Base-by-base conservation (phyloP, 345 rosid genomes). In the Lepidium didymum region DNA sequence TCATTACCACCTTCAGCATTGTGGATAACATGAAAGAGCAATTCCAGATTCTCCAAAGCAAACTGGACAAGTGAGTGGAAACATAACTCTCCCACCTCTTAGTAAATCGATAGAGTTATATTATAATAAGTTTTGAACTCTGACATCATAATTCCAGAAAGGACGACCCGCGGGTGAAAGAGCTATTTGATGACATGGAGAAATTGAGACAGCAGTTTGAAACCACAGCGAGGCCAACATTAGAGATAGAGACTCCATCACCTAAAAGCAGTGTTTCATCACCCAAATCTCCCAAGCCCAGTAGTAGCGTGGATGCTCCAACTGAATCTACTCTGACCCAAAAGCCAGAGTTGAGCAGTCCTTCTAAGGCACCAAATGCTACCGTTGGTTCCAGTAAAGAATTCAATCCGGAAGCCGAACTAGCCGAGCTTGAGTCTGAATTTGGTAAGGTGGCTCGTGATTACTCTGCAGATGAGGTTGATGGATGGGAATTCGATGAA, bases 401-500 rank as follows among this genome's bases (percentile, higher is more conserved):
- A 16, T 61, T 54, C 3, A 75, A 75, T 60, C 69, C 85, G 40
- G 92, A 86, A 65, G 96, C 95, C 10, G 99, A 91, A 73, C 73
- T 94, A 72, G 95, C 97, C 7, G 84, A 83, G 86, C 80, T 94
- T 38, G 99, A 94, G 78, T 85, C 92, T 0, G 99, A 88, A 81
- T 85, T 91, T 73, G 99, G 96, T 68, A 89, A 91, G 75, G 89
- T 79, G 59, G 77, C 76, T 44, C 87, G 67, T 45, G 91, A 88
- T 80, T 93, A 93, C 80, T 80, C 94, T 1, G 55, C 74, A 3
- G 92, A 84, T 64, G 98, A 93, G 82, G 83, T 93, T 62, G 87
- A 87, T 63, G 97, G 79, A 75, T 93, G 98, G 97, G 98, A 93
- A 68, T 93, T 93, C 13, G 98, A 93, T 52, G 98, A 93, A 81